Conservation (phyloP, 2,329 filamentous ascomycete species). For the Colletotrichum spinosum region DNA sequence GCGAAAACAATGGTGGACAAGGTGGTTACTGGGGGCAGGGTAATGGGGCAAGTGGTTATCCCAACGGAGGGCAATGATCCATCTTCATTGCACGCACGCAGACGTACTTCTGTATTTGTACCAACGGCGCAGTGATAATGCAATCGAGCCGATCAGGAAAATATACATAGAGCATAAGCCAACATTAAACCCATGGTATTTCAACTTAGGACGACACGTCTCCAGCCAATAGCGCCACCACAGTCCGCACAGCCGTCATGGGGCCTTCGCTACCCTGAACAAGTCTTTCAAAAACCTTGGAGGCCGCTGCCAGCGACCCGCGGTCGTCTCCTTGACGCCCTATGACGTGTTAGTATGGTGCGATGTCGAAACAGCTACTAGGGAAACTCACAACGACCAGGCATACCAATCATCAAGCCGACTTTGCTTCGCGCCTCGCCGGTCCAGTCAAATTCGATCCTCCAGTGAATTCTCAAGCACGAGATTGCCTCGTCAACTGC, state of each 20-base stretch:
- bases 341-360: conserved; percentile 45
- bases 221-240: conserved; percentile 70
- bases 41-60: background rate
- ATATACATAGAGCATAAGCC: conserved; percentile 4
- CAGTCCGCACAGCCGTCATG: conserved; percentile 66
- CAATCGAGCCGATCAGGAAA: background rate
- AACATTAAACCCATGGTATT: background rate
- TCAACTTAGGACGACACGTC: conserved; percentile 42
- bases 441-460: conserved; percentile 77
- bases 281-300: conserved; percentile 70
- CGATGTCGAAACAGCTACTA: too few species aligned
- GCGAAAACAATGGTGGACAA: background rate
- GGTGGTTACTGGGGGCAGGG: background rate
- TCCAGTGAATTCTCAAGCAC: conserved; percentile 69
- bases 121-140: background rate
- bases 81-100: background rate
- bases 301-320: conserved; percentile 67
- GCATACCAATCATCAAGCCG: conserved; percentile 65
- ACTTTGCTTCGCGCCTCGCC: conserved; percentile 75
- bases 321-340: conserved; percentile 71
- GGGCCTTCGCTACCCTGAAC: conserved; percentile 66
- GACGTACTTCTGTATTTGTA: background rate
- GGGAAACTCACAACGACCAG: conserved; percentile 70
- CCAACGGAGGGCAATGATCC: background rate
- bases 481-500: conserved; percentile 50